Evolutionary conservation across 2,329 filamentous ascomycete genomes (phyloP), one percentile per base, ranked within the genome.

Genomic region (Ustulina deusta): DNA sequence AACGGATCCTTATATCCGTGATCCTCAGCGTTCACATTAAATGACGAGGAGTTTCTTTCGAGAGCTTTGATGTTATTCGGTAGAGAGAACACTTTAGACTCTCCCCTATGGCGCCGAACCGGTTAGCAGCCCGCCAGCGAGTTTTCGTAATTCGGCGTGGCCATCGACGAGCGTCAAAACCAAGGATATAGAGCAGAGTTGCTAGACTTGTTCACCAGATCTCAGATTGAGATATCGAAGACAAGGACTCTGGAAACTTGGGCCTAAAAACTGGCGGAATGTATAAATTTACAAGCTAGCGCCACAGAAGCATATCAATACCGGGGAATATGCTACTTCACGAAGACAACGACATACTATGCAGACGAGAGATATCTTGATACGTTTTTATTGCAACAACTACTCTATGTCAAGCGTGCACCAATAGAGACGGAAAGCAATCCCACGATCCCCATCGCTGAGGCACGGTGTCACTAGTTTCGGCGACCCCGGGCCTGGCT

Each of bases 1-100:
- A 74, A 79, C 82, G 55, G 84, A 87, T 63, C 80, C 83, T 72
- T 87, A 83, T 63, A 79, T 82, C 13, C 80, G 79, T 44, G 79
- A 84, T 69, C 48, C 32, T 46, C 66, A 61, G 32, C 61, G 63
- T 29, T 62, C 49, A 17, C 60, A n/a, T 49, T 71, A n/a, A 60
- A 49, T 17, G 22, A n/a, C 25, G 36, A 36, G 65, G 40, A 11
- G 1, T 40, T 52, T 22, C 13, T 34, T 15, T 73, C 60, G 61
- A 63, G 69, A 63, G 73, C 9, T 15, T 78, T 73, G 74, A 81
- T 66, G 77, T 70, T 67, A 68, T 58, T 22, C 81, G 82, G 72
- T 78, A 73, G 42, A 75, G 78, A 71, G 84, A 81, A 75, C 83
- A 83, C 72, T 75, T 79, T 78, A 85, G 81, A 81, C 81, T 81